phyloP scores from a whole-genome alignment of 1,284 basidiomycete genomes.

The Ceratobasidium sp. region DNA sequence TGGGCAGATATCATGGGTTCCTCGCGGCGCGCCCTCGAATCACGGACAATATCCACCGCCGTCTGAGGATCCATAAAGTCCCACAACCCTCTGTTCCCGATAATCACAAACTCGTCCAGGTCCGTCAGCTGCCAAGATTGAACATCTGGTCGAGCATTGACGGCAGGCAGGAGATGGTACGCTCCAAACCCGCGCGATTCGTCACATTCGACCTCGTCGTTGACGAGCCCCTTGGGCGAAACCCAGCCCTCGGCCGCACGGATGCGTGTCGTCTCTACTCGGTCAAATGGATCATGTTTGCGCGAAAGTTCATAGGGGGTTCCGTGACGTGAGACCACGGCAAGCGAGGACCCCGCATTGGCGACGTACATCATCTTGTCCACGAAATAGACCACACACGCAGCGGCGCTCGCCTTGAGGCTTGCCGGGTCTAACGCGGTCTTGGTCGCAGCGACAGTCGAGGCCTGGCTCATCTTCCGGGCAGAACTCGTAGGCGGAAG shows the following conservation, averaged over 20 bases:
- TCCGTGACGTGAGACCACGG: conserved; percentile 89
- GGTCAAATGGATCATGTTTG: conserved; percentile 93
- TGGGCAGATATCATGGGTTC: conserved; percentile 98
- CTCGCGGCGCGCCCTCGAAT: conserved; percentile 70
- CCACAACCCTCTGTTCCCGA: conserved; percentile 95
- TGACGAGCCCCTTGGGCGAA: conserved; percentile 92
- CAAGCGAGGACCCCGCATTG: conserved; percentile 91
- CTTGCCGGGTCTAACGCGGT: conserved; percentile 51
- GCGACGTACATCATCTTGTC: conserved; percentile 90
- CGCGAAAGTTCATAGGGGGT: conserved; percentile 82
- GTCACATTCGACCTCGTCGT: conserved; percentile 83
- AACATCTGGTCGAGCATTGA: conserved; percentile 92
- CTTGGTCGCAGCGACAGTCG: conserved; percentile 55
- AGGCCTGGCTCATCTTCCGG: conserved; percentile 80
- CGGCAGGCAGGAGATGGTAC: conserved; percentile 90
- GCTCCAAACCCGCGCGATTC: conserved; percentile 95
- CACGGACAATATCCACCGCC: conserved; percentile 94
- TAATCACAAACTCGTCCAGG: conserved; percentile 96
- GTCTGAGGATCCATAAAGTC: conserved; percentile 95
- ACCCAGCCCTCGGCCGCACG: conserved; percentile 96
- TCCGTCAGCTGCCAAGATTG: conserved; percentile 80
- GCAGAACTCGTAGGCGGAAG: conserved; percentile 53
- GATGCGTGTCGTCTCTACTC: conserved; percentile 87
- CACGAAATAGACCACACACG: conserved; percentile 88
- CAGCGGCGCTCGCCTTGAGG: conserved; percentile 85